phyloP scores from a whole-genome alignment of 2,329 filamentous ascomycete species.

The Aureobasidium zeae region DNA sequence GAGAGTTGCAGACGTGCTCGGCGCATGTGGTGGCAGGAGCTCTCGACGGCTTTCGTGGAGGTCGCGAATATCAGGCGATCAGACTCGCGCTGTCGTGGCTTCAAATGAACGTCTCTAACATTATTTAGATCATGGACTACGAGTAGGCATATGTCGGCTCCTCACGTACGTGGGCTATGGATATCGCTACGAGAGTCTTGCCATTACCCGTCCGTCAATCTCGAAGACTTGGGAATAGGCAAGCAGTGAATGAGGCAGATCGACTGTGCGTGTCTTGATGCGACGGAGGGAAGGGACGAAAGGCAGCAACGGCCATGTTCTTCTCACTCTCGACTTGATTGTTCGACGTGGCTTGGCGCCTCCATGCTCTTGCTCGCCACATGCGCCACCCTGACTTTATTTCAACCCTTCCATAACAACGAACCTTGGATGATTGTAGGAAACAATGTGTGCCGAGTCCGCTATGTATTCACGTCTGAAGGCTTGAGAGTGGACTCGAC shows the following conservation, averaged over 20 bases:
- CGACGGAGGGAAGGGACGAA: slow-evolving; percentile 8
- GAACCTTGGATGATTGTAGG: too few species aligned
- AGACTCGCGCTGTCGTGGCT: neutral
- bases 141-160: slow-evolving; percentile 1
- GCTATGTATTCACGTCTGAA: too few species aligned
- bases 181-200: neutral
- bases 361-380: neutral
- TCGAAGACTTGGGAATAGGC: neutral
- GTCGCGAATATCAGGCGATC: slow-evolving; percentile 4
- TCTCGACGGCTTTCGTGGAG: too few species aligned
- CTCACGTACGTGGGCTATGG: slow-evolving; percentile 10
- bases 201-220: neutral
- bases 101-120: slow-evolving; percentile 6
- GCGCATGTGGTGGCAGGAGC: slow-evolving; percentile 3
- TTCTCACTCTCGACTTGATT: neutral
- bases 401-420: too few species aligned
- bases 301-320: slow-evolving; percentile 1
- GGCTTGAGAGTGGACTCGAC: too few species aligned
- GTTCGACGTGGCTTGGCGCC: slow-evolving; percentile 3
- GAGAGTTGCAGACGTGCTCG: neutral
- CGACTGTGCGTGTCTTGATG: neutral
- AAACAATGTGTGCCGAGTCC: too few species aligned
- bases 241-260: neutral
- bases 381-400: slow-evolving; percentile 4
- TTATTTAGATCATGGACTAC: slow-evolving; percentile 10